Conservation (phyloP, 2,329 filamentous ascomycete genomes). For the Furcasterigmium sp. region DNA sequence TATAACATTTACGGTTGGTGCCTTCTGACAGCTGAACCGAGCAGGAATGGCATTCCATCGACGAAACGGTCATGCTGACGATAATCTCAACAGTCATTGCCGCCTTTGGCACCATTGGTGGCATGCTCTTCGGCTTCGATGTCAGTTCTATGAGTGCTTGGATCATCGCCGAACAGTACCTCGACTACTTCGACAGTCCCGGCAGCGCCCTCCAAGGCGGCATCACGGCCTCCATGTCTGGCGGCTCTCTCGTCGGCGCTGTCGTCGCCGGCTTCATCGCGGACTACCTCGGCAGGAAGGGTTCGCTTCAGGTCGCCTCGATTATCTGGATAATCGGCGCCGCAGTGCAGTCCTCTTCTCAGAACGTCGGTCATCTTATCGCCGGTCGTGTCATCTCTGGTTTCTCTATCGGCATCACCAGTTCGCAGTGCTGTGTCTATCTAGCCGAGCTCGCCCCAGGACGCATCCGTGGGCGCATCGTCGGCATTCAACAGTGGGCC, state of each 20-base stretch:
- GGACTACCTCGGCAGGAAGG: slow-evolving; percentile 40
- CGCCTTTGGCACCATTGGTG: slow-evolving; percentile 34
- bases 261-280: slow-evolving; percentile 42
- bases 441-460: slow-evolving; percentile 60
- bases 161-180: slow-evolving; percentile 44
- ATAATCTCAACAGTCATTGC: slow-evolving; percentile 21
- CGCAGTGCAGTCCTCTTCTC: slow-evolving; percentile 52
- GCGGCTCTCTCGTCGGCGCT: slow-evolving; percentile 45
- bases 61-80: not conserved
- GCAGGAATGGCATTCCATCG: not conserved
- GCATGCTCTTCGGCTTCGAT: slow-evolving; percentile 48
- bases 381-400: slow-evolving; percentile 57
- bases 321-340: slow-evolving; percentile 52
- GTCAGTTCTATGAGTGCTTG: slow-evolving; percentile 55
- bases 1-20: slow-evolving; percentile 30
- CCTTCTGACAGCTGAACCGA: no score
- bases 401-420: slow-evolving; percentile 60
- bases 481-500: slow-evolving; percentile 69
- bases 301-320: slow-evolving; percentile 38
- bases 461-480: slow-evolving; percentile 54
- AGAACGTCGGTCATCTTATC: slow-evolving; percentile 50
- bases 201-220: slow-evolving; percentile 41
- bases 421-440: slow-evolving; percentile 64
- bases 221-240: slow-evolving; percentile 46
- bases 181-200: slow-evolving; percentile 45